Conservation (phyloP, 805 yeast species). For the Zygosaccharomyces bisporus region DNA sequence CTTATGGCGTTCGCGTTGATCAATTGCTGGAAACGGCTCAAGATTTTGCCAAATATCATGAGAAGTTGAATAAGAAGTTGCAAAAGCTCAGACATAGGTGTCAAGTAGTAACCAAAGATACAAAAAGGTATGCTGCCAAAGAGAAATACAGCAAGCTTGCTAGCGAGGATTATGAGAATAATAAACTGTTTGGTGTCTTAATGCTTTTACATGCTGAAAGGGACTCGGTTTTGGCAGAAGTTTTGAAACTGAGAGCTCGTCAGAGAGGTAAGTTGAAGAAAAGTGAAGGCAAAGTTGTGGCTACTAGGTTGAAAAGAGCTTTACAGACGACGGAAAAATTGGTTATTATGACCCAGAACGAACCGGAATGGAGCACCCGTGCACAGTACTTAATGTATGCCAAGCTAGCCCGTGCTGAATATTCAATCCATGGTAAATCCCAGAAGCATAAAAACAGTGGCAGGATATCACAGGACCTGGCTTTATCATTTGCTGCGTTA, state of each 20-base stretch:
- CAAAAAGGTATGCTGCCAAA: constrained; percentile 54
- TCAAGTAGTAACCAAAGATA: constrained; percentile 59
- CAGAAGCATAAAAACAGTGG: constrained; percentile 23
- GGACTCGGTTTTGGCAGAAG: constrained; percentile 41
- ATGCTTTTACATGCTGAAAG: constrained; percentile 73
- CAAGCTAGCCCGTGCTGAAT: constrained; percentile 50
- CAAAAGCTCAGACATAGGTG: constrained; percentile 63
- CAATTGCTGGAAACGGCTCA: constrained; percentile 61
- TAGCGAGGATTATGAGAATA: constrained; percentile 48
- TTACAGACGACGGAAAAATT: constrained; percentile 44
- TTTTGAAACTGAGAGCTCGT: constrained; percentile 30
- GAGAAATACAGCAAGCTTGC: constrained; percentile 46
- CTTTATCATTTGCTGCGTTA: constrained; percentile 28
- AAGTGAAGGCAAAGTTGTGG: constrained; percentile 44
- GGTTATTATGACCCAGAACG: constrained; percentile 40
- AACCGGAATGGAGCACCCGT: constrained; percentile 36
- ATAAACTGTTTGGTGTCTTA: constrained; percentile 50
- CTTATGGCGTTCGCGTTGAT: constrained; percentile 52
- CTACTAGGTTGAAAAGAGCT: constrained; percentile 67
- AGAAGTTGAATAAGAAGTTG: constrained; percentile 54
- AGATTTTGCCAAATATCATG: constrained; percentile 69
- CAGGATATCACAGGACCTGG: constrained; percentile 23
- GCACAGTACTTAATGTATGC: constrained; percentile 41
- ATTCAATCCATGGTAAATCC: constrained; percentile 27
- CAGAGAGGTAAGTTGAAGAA: constrained; percentile 33